These are phyloP conservation scores for Suillus plorans DNA, from an alignment of 768 basidiomycete species.

Conservation along the genomic window DNA sequence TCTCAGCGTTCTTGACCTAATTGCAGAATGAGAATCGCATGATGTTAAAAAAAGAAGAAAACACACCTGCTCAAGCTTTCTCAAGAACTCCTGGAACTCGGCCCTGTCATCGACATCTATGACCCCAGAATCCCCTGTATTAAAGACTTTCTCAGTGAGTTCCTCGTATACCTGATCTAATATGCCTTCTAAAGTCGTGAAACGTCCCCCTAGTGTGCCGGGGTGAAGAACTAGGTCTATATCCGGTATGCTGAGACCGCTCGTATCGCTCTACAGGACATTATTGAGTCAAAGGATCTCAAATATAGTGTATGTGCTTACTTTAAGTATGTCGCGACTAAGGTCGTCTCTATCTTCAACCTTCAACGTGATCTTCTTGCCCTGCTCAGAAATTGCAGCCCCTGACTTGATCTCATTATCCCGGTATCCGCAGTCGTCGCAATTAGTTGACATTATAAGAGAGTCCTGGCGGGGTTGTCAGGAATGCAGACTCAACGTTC, in stretches of 20 bases:
- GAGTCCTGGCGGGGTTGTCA: constrained; percentile 61
- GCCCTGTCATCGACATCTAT: constrained; percentile 43
- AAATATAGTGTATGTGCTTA: constrained; percentile 28
- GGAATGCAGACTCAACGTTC: neutral
- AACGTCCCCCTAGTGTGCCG: constrained; percentile 94
- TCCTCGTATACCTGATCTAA: constrained; percentile 95
- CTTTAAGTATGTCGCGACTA: constrained; percentile 92
- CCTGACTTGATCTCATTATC: constrained; percentile 99
- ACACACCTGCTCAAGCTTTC: constrained; percentile 69
- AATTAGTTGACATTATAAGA: constrained; percentile 98
- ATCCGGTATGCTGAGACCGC: constrained; percentile 66
- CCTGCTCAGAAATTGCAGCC: constrained; percentile 81
- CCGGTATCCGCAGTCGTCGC: constrained; percentile 90
- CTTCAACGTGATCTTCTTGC: constrained; percentile 84
- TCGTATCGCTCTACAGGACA: constrained; percentile 45
- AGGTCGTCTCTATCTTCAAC: constrained; percentile 93
- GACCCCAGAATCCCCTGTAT: constrained; percentile 61
- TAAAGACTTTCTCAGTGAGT: constrained; percentile 83
- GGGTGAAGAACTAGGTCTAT: constrained; percentile 90
- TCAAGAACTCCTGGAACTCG: constrained; percentile 77
- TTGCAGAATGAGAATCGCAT: constrained; percentile 5
- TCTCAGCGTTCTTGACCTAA: constrained; percentile 75
- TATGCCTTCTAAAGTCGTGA: constrained; percentile 96
- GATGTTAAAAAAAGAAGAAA: neutral
- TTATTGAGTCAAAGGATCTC: neutral